These are phyloP conservation scores for Epicoccum nigrum DNA, from an alignment of 2,329 filamentous ascomycete species.

Conservation along the genomic window DNA sequence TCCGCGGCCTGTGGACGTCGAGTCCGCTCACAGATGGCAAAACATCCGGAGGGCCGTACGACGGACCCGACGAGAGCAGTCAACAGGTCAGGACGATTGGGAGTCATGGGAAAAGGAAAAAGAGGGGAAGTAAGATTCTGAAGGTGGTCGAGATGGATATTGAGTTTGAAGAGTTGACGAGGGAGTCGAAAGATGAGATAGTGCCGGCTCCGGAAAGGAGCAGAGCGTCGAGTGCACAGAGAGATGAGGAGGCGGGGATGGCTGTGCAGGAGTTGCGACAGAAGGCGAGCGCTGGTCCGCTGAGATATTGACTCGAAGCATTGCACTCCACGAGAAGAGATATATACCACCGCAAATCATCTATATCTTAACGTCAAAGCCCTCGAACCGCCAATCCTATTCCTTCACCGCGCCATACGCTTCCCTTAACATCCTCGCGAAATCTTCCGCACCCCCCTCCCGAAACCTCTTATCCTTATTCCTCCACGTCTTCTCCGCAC, in stretches of 20 bases:
- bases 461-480: conserved; percentile 33
- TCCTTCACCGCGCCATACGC: too few species aligned
- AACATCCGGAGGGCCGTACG: not conserved
- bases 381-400: too few species aligned
- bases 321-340: too few species aligned
- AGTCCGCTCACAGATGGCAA: not conserved
- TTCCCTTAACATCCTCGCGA: conserved; percentile 33
- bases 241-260: conserved; percentile 1
- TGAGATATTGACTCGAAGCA: not conserved
- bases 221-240: not conserved
- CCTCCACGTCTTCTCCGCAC: conserved; percentile 25
- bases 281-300: not conserved
- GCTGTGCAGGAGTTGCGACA: not conserved
- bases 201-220: not conserved
- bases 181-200: not conserved
- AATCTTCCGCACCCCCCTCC: conserved; percentile 22
- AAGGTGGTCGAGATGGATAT: conserved; percentile 15
- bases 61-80: not conserved
- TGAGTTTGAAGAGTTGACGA: conserved; percentile 18
- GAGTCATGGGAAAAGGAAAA: not conserved
- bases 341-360: too few species aligned
- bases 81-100: conserved; percentile 3
- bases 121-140: conserved; percentile 6
- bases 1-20: conserved; percentile 1
- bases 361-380: too few species aligned